Base-by-base conservation (phyloP, 2,329 filamentous ascomycete genomes). In the Ceratocystis destructans region DNA sequence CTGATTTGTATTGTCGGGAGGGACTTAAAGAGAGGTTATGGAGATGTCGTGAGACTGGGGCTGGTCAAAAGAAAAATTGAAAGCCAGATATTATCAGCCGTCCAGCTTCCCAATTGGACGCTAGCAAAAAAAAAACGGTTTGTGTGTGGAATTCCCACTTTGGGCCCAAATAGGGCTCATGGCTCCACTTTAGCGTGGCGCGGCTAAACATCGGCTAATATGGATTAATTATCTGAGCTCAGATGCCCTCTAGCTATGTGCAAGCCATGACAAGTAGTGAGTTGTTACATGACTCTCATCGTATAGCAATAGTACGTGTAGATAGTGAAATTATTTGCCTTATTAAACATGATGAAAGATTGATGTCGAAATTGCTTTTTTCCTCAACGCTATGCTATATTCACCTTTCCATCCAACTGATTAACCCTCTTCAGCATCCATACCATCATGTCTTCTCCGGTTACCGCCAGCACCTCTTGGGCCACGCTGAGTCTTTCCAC, bases 361-460 rank as follows among this genome's bases (percentile, higher is more conserved):
- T 59, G 55, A 59, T 59, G 33, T 37, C 31, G 7, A 59, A 59
- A 59, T n/a, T 59, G 20, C 20, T 37, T 59, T 59, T 59, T 37
- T 31, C 55, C 31, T 59, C 8, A 59, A 59, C 55, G 28, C 55
- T 25, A 37, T 59, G 55, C 55, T 59, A 12, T 59, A 59, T 28
- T 59, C 33, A 3, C 28, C 55, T n/a, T 59, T 59, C 5, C 12
- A 4, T 12, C n/a, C 7, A 17, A 61, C 22, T 59, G 28, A 28
- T 44, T 75, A 89, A 69, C 86, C 84, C 74, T 92, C 88, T 71
- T 90, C 89, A 48, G 79, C 79, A 75, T 93, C 89, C 88, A 91
- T 91, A 62, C 86, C 79, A 69, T 85, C 82, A 53, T 73, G 73
- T 46, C 78, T 74, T 68, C 76, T 73, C 70, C 76, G 76, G 28